Evolutionary conservation across 305 asterid species (phyloP), one percentile per base, ranked within the genome.

Genomic region (Nicotiana rustica): DNA sequence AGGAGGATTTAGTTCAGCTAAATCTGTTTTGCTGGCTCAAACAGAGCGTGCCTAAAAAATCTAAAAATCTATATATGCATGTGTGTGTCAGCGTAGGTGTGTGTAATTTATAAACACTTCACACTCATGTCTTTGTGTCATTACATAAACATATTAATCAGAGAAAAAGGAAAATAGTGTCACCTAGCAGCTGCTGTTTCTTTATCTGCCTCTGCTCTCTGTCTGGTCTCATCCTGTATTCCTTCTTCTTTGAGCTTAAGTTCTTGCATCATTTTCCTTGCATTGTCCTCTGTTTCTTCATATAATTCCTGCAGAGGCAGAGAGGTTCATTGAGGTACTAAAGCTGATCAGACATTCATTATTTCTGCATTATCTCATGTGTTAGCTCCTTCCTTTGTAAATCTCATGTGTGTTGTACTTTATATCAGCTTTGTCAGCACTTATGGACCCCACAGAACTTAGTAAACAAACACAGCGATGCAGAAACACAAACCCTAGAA

Each of bases 131-230:
- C 25, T 7, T 35, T 67, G 7, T 35, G 35, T 49, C 14, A 10
- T 17, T 36, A 55, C 29, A 67, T 67, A 67, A 41, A n/a, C 56
- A 25, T 10, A 14, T 35, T 55, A 73, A 70, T 3, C 60, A 21
- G 0, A 75, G 18, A 59, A 10, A 36, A 2, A 41, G 1, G 17
- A 52, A 80, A 33, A n/a, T 49, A 15, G 65, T 36, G 18, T 38
- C 56, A 84, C 89, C 91, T 84, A 49, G 83, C 90, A 10, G 89
- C 89, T 18, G 87, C 86, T 5, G 88, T 87, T 75, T 85, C 86
- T 78, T 79, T 60, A 36, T 85, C 89, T 2, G 90, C 87, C 64
- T 49, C 59, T 10, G 89, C 90, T 47, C 86, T 85, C 67, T 85
- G 87, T 80, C 71, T 83, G 1, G 75, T 76, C 84, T 82, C 89